Conservation (phyloP, 2,329 filamentous ascomycete species). For the Neurospora sp. region DNA sequence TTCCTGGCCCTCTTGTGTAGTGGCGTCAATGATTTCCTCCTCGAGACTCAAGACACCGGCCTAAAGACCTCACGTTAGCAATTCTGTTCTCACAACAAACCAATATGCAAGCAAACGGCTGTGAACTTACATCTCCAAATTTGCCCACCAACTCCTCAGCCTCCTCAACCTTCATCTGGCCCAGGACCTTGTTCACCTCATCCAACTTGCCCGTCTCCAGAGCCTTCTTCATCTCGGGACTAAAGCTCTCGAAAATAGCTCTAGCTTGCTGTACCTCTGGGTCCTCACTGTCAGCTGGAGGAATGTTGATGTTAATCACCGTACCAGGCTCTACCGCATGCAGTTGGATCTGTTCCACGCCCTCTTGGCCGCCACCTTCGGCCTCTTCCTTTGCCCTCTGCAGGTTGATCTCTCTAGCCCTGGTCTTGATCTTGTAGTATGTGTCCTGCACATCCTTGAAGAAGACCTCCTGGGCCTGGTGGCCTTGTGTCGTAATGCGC, state of each 20-base stretch:
- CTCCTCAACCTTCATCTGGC: constrained; percentile 74
- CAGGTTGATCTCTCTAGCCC: constrained; percentile 60
- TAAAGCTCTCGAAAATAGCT: constrained; percentile 74
- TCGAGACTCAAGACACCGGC: constrained; percentile 86
- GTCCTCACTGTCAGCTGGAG: constrained; percentile 57
- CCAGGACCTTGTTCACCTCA: constrained; percentile 75
- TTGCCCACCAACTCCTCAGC: constrained; percentile 73
- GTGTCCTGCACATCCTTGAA: constrained; percentile 86
- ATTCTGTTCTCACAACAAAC: neutral
- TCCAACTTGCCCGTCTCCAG: constrained; percentile 84
- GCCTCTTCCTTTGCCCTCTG: constrained; percentile 41
- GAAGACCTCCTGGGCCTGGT: constrained; percentile 87
- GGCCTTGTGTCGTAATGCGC: constrained; percentile 78
- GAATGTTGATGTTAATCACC: constrained; percentile 79
- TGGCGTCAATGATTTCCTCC: constrained; percentile 90
- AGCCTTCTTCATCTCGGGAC: constrained; percentile 69
- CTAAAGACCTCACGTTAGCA: constrained; percentile 30
- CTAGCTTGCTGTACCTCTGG: constrained; percentile 54
- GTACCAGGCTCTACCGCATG: constrained; percentile 93
- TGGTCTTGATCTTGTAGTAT: constrained; percentile 68
- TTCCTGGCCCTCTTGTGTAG: constrained; percentile 73
- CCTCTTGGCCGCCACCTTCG: constrained; percentile 37
- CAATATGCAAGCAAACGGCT: neutral
- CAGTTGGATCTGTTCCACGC: constrained; percentile 92
- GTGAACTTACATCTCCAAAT: constrained; percentile 48